phyloP scores from a whole-genome alignment of 106 monocot species.

The Amphibolis antarctica region DNA sequence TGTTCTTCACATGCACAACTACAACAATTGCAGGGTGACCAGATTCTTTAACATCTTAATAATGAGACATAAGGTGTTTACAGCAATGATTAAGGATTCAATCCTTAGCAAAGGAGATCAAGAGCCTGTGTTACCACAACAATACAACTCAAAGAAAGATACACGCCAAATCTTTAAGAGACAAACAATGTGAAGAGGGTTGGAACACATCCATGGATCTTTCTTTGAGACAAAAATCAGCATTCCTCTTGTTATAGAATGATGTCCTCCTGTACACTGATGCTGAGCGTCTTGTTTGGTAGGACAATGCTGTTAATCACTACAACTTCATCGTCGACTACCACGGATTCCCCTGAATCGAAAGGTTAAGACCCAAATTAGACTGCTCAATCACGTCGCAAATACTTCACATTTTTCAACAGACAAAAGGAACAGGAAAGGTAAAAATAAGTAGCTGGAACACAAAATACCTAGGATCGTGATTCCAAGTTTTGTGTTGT shows the following conservation, averaged over 20 bases:
- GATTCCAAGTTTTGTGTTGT: conserved; percentile 75
- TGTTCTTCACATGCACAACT: too few species aligned
- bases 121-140: too few species aligned
- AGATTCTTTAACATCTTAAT: too few species aligned
- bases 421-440: neutral
- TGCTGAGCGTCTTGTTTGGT: conserved; percentile 75
- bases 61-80: too few species aligned
- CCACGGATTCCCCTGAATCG: conserved; percentile 70
- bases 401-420: neutral
- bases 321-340: conserved; percentile 88
- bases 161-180: too few species aligned
- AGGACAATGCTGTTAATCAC: conserved; percentile 87
- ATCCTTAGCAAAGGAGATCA: too few species aligned
- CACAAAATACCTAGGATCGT: conserved; percentile 71
- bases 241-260: conserved; percentile 37
- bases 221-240: too few species aligned
- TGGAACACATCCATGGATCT: too few species aligned
- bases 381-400: neutral
- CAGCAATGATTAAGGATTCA: too few species aligned
- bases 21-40: too few species aligned
- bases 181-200: too few species aligned
- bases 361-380: neutral
- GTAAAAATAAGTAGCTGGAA: neutral
- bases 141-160: too few species aligned
- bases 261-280: conserved; percentile 87